Percentiles rank a stretch among this genome's conserved stretches.
phyloP scores from a whole-genome alignment of 2,329 filamentous ascomycete species.

The Neonectria faginata region DNA sequence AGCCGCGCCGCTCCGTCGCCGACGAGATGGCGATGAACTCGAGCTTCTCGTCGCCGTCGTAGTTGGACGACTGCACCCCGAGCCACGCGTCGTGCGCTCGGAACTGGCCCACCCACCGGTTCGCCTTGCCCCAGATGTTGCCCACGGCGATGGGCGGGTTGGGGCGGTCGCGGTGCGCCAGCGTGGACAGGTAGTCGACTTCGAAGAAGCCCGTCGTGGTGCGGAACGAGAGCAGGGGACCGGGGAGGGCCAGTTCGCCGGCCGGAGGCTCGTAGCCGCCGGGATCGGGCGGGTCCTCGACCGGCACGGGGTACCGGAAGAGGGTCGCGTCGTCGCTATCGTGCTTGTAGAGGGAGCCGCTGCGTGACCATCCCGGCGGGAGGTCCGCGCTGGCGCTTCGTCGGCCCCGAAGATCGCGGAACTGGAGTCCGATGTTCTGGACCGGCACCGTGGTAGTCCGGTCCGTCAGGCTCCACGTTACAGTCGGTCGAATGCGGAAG shows the following conservation, averaged over 20 bases:
- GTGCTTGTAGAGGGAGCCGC: constrained; percentile 53
- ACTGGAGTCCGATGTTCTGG: constrained; percentile 53
- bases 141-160: constrained; percentile 58
- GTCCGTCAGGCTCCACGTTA: constrained; percentile 57
- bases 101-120: constrained; percentile 56
- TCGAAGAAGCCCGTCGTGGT: constrained; percentile 56
- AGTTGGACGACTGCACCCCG: constrained; percentile 59
- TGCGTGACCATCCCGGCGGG: constrained; percentile 56
- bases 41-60: constrained; percentile 57
- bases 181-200: constrained; percentile 54
- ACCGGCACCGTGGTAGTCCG: constrained; percentile 50
- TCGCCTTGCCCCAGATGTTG: constrained; percentile 53
- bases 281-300: constrained; percentile 49
- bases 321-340: constrained; percentile 54
- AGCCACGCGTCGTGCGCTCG: constrained; percentile 60
- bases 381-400: constrained; percentile 47
- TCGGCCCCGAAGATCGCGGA: constrained; percentile 53
- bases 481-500: constrained; percentile 54
- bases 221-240: constrained; percentile 55
- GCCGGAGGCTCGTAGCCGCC: constrained; percentile 47
- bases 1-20: constrained; percentile 56
- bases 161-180: constrained; percentile 50
- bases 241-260: constrained; percentile 51
- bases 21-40: constrained; percentile 59
- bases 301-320: constrained; percentile 58